These are phyloP conservation scores for Aspergillus nanangensis DNA, from an alignment of 495 filamentous ascomycete species.

Conservation along the genomic window DNA sequence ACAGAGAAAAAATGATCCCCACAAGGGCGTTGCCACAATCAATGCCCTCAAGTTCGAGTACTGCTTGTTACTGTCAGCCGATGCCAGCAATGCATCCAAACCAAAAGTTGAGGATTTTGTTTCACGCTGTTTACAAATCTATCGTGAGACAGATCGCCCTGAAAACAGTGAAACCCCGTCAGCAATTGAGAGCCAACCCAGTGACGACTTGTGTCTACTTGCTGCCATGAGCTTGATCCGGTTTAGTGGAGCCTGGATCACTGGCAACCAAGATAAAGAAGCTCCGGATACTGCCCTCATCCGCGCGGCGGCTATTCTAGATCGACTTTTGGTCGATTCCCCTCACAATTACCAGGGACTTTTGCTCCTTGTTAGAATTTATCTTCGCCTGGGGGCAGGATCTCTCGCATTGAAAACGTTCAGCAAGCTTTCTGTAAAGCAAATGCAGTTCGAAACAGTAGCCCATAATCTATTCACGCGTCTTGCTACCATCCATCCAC, in stretches of 20 bases:
- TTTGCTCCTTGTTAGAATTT: conserved; percentile 50
- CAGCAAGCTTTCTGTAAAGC: conserved; percentile 54
- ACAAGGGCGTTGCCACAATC: conserved; percentile 35
- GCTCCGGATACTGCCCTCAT: conserved; percentile 39
- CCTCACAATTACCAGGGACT: conserved; percentile 56
- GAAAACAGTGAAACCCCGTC: conserved; percentile 16
- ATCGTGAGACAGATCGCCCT: conserved; percentile 23
- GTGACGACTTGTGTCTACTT: conserved; percentile 53
- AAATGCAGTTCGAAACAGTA: conserved; percentile 56
- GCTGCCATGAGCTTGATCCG: conserved; percentile 52
- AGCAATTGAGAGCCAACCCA: conserved; percentile 51
- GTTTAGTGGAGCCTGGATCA: conserved; percentile 23
- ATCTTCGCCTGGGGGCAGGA: conserved; percentile 49
- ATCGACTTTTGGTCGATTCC: conserved; percentile 44
- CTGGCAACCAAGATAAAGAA: conserved; percentile 13
- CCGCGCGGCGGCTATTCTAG: conserved; percentile 46
- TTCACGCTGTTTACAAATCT: conserved; percentile 42
- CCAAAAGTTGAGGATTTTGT: conserved; percentile 41
- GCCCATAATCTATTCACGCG: conserved; percentile 55
- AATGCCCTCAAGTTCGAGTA: conserved; percentile 58
- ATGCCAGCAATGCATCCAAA: conserved; percentile 25
- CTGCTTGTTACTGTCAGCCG: conserved; percentile 43
- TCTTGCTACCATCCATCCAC: conserved; percentile 53
- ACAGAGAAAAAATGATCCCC: conserved; percentile 10
- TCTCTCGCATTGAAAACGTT: conserved; percentile 51